Base-by-base conservation (phyloP, 805 yeast species). In the Saccharomycopsis sp. region DNA sequence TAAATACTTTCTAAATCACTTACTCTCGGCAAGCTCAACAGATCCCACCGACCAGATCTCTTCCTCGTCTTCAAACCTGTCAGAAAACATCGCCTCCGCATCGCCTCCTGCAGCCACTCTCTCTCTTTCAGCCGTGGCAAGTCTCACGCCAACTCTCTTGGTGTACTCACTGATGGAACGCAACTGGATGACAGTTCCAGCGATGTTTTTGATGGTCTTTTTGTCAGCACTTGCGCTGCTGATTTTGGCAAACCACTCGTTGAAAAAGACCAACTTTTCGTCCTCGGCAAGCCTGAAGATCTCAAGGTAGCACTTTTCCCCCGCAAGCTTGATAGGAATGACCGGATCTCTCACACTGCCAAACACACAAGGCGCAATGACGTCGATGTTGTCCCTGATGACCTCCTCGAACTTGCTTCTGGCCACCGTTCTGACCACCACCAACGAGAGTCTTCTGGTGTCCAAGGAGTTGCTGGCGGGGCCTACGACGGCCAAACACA, bases 41-140 rank as follows among this genome's bases (percentile, higher is more conserved):
- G 86, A 84, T 55, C 95, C 94, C 64, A 89, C 85, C 3, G 92
- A 84, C 97, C 96, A 90, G 24, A 91, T 84, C 70, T 91, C 97
- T 53, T 71, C 73, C 67, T 87, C 94, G 69, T 91, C 97, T 72
- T 91, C 97, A 65, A 80, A 80, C 66, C 89, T 80, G 68, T 91
- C 97, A 62, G 91, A 82, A 68, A 79, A 87, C 79, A 89, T 82
- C 0, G 92, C 80, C 66, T 89, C 96, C 15, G 78, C 87, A 67
- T 89, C 97, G 63, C 97, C 97, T 59, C 97, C 97, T 14, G 90
- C 94, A 20, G 80, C 86, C 29, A 90, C 79, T 76, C 96, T 82
- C 65, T 91, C 97, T 66, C 92, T 80, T 68, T 91, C 97, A 52
- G 89, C 91, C 23, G 75, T 76, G 0, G 97, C 97, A 64, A 92